phyloP scores from a whole-genome alignment of 768 basidiomycete genomes.

The Termitomyces bulborhizus region DNA sequence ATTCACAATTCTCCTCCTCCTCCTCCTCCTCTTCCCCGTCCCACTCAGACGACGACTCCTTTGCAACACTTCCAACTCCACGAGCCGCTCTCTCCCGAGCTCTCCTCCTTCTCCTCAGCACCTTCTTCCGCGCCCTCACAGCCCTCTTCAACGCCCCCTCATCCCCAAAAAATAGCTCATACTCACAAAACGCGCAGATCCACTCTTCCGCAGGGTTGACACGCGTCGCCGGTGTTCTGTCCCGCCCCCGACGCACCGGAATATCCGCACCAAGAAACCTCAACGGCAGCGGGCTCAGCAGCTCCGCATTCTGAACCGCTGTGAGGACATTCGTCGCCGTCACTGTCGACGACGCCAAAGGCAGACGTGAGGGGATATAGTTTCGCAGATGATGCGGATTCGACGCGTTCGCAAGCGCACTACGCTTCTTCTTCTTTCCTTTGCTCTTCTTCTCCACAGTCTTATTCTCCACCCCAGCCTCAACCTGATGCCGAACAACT shows the following conservation, averaged over 20 bases:
- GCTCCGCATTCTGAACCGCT: conserved; percentile 6
- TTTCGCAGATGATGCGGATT: conserved; percentile 95
- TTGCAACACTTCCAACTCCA: conserved; percentile 26
- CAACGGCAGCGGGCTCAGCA: conserved; percentile 55
- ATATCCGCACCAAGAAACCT: conserved; percentile 67
- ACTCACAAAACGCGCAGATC: conserved; percentile 95
- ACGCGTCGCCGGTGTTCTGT: conserved; percentile 21
- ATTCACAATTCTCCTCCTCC: background rate
- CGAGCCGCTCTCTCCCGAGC: conserved; percentile 67
- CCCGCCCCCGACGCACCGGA: conserved; percentile 31
- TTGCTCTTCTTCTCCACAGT: conserved; percentile 11
- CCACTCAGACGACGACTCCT: conserved; percentile 18
- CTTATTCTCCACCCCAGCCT: background rate
- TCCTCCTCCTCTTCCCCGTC: conserved; percentile 15
- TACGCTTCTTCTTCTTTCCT: conserved; percentile 89
- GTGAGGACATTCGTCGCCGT: background rate
- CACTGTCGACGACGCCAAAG: conserved; percentile 29
- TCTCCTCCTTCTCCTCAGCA: conserved; percentile 60
- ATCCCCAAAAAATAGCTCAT: conserved; percentile 86
- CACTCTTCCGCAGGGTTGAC: conserved; percentile 76
- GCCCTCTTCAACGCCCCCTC: conserved; percentile 49
- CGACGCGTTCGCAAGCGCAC: conserved; percentile 84
- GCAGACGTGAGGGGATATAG: conserved; percentile 83
- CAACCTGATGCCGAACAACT: background rate
- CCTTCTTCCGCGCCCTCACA: conserved; percentile 70